Evolutionary conservation across 139 green algal genomes (phyloP).

Genomic region (Chlorella vulgaris): DNA sequence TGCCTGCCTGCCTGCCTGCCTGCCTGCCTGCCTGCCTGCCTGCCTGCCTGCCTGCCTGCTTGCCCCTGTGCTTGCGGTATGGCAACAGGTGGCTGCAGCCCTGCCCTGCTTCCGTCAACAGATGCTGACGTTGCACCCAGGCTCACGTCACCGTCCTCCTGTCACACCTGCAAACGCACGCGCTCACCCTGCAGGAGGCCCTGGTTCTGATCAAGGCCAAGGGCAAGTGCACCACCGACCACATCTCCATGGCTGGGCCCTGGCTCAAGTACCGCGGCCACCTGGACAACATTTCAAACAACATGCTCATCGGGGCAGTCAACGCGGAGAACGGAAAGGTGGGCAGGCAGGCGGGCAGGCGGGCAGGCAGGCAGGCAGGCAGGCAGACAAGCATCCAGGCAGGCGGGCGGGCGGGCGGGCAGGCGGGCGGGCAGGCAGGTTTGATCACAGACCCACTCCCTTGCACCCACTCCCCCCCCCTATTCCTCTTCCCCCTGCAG

Average conservation of each 20-base stretch:
- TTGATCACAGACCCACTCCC: background rate
- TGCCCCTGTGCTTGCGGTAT: background rate
- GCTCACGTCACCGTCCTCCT: too few species aligned
- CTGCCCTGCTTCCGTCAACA: too few species aligned
- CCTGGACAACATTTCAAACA: slow-evolving; percentile 98
- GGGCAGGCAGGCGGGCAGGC: slow-evolving; percentile 54
- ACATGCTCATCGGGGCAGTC: slow-evolving; percentile 96
- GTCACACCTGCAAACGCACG: too few species aligned
- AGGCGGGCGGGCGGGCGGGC: background rate
- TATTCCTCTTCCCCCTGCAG: background rate
- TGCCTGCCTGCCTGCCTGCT: too few species aligned
- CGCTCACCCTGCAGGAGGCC: too few species aligned
- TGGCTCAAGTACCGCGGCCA: slow-evolving; percentile 98
- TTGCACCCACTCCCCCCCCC: background rate
- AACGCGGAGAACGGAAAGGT: slow-evolving; percentile 90
- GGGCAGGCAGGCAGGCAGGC: background rate
- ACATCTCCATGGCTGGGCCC: slow-evolving; percentile 97
- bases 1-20: too few species aligned
- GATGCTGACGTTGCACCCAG: too few species aligned
- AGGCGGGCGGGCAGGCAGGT: background rate
- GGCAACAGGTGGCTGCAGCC: background rate
- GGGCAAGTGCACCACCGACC: slow-evolving; percentile 98
- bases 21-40: too few species aligned
- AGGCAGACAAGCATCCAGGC: slow-evolving; percentile 30
- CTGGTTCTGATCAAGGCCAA: slow-evolving; percentile 78